Percentiles rank a stretch among this genome's conserved stretches.
Evolutionary conservation across 2,329 filamentous ascomycete genomes (phyloP).

Genomic region (Aureobasidium sp.): DNA sequence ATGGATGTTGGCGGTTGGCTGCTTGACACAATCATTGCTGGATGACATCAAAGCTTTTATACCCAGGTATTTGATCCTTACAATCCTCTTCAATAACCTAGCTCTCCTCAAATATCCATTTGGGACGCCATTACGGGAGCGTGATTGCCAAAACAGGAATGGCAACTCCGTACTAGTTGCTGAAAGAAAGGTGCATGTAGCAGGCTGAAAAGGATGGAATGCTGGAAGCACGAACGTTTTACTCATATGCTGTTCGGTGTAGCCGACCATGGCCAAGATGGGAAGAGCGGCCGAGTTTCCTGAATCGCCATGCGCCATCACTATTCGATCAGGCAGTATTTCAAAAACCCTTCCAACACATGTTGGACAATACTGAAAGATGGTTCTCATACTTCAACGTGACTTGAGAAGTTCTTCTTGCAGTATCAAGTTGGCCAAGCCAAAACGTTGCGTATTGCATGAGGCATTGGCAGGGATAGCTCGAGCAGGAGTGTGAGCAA

Average conservation of each 20-base stretch:
- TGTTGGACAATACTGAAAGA: neutral
- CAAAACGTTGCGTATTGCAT: neutral
- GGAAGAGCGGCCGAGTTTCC: neutral
- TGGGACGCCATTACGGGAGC: neutral
- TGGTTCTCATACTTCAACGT: neutral
- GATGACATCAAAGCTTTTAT: neutral
- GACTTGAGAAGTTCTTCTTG: neutral
- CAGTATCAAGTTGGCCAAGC: neutral
- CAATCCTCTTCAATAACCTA: neutral
- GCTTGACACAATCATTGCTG: neutral
- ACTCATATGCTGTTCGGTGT: neutral
- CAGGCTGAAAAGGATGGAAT: neutral
- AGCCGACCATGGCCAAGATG: neutral
- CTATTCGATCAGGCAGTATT: too few relatives aligned
- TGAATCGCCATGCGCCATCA: neutral
- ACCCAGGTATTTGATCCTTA: neutral
- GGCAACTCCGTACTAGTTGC: neutral
- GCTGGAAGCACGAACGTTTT: neutral
- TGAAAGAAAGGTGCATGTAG: neutral
- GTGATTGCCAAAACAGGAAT: neutral
- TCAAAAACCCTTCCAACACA: neutral
- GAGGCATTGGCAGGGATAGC: neutral
- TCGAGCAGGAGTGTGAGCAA: neutral
- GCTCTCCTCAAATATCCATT: neutral
- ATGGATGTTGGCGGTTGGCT: neutral